These are phyloP conservation scores for Diplodia sapinea DNA, from an alignment of 2,329 filamentous ascomycete genomes.

Conservation along the genomic window DNA sequence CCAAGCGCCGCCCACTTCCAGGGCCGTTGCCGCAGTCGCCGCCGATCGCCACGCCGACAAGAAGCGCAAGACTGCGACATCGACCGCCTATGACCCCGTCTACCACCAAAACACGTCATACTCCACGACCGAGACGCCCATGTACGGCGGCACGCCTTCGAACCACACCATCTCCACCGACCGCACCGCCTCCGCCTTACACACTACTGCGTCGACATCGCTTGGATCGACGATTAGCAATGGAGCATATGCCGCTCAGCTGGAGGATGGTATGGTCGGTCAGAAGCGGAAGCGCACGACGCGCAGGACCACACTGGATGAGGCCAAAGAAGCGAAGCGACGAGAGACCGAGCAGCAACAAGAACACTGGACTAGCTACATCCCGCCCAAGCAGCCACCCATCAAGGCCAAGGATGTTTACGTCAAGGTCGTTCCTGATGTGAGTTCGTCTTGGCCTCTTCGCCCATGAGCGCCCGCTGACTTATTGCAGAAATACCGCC, in stretches of 20 bases:
- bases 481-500: conserved; percentile 51
- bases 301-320: conserved; percentile 79
- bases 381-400: conserved; percentile 83
- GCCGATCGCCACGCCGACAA: conserved; percentile 68
- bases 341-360: conserved; percentile 71
- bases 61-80: conserved; percentile 71
- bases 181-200: conserved; percentile 77
- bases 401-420: conserved; percentile 78
- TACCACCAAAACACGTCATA: conserved; percentile 72
- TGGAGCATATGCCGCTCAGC: conserved; percentile 63
- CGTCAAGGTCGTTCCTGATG: conserved; percentile 65
- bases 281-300: conserved; percentile 88
- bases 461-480: conserved; percentile 7
- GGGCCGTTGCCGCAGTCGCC: conserved; percentile 39
- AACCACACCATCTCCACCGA: conserved; percentile 80
- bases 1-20: conserved; percentile 35
- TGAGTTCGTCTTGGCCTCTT: conserved; percentile 48
- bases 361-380: conserved; percentile 77
- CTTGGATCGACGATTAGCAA: conserved; percentile 70
- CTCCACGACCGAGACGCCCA: conserved; percentile 75
- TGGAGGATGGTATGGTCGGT: conserved; percentile 70
- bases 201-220: conserved; percentile 90
- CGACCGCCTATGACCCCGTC: conserved; percentile 69
- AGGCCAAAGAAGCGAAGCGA: conserved; percentile 69
- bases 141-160: conserved; percentile 68